Base-by-base conservation (phyloP, 805 yeast genomes). In the Spencermartinsiella europaea region DNA sequence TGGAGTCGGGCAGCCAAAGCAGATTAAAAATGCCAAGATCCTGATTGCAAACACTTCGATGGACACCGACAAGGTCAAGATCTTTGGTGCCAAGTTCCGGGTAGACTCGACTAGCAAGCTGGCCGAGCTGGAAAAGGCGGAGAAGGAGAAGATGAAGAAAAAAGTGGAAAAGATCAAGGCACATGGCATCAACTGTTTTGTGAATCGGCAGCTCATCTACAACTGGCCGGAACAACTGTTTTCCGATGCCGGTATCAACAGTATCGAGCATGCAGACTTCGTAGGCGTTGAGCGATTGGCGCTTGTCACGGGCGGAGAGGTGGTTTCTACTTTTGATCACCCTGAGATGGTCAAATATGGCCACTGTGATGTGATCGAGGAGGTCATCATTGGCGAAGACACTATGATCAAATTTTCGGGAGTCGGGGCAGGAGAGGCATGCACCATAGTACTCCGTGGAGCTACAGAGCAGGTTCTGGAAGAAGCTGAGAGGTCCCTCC, bases 161-260 rank as follows among this genome's bases (percentile, higher is more conserved):
- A 93, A 93, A 68, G 88, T 93, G 54, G 89, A 81, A 49, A 88
- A 89, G 65, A 93, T 93, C 66, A 80, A 88, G 63, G 81, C 81
- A 55, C 95, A 87, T 64, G 85, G 86, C 46, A 81, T 87, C 62
- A 86, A 87, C 66, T 81, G 91, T 58, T 93, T 93, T 65, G 89
- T 93, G 57, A 93, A 93, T 72, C 81, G 99, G 63, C 99, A 93
- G 70, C 77, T 93, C 62, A 93, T 93, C 62, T 93, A 93, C 69
- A 97, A 93, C 71, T 93, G 91, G 77, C 99, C 99, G 21, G 99
- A 93, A 70, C 96, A 87, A 68, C 74, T 93, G 56, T 86, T 93
- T 61, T 77, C 95, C 4, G 99, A 91, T 57, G 69, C 88, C 37
- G 80, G 81, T 45, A 85, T 93, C 59, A 90, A 87, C 67, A 81